Evolutionary conservation across 768 basidiomycete species (phyloP), one percentile per base, ranked within the genome.

Genomic region (Scleroderma bovista): DNA sequence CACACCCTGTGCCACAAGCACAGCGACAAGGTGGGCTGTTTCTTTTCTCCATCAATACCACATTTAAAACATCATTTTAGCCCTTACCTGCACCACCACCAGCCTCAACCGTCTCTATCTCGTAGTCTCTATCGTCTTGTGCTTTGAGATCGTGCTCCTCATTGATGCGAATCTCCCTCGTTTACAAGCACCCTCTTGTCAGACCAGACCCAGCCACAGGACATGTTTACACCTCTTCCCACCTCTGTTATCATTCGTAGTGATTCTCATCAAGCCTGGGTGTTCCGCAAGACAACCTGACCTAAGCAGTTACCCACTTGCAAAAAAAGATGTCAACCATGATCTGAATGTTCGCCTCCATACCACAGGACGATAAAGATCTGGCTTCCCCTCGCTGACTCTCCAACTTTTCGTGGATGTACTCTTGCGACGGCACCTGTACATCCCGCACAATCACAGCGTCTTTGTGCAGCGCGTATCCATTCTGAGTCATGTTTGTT

Each of bases 131-230:
- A 12, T 63, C 66, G 1, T 61, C 61, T 1, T 66, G 64, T 12
- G 48, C 34, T 2, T 15, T 66, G 43, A 62, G 64, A 7, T 68
- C 66, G 0, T 66, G 64, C 9, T 66, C 64, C 0, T 68, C 66
- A 0, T 66, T 64, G 0, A 61, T 50, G 17, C 51, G 63, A 40
- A 66, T 66, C 2, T 66, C 64, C 66, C n/a, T 66, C 64, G 0
- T 68, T 66, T 53, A 68, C 64, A 0, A 66, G 64, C 36, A 66
- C 66, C 10, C 60, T 66, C 51, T 66, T 64, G 6, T 65, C 64
- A 0, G 66, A 68, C 15, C 66, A 68, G 31, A 68, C 64, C 32
- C 56, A 57, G 2, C 57, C 66, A 0, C 61, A 57, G 32, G 64
- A 66, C 17, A 39, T 59, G 1, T 55, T 55, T 22, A 51, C 57